These are phyloP conservation scores for Pestalotiopsis sp. DNA, from an alignment of 2,329 filamentous ascomycete genomes.

Conservation along the genomic window DNA sequence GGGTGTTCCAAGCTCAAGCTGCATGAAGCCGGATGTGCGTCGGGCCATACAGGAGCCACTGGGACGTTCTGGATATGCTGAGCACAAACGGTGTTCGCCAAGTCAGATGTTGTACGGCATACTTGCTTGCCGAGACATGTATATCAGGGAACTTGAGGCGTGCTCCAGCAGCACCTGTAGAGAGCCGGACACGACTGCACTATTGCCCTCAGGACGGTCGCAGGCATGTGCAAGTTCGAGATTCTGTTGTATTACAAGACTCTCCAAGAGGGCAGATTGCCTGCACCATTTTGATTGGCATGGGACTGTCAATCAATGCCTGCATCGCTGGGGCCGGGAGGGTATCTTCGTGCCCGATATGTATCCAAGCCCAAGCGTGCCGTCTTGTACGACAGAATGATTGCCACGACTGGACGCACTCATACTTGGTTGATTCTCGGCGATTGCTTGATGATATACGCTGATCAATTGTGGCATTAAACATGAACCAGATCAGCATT, in stretches of 20 bases:
- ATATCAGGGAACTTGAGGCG: neutral
- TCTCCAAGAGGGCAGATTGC: too few species aligned
- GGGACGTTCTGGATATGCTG: too few species aligned
- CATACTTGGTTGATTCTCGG: neutral
- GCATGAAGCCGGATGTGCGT: too few species aligned
- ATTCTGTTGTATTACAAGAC: too few species aligned
- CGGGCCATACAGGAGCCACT: too few species aligned
- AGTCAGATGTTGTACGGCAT: neutral
- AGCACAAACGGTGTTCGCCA: neutral
- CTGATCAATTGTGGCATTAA: neutral
- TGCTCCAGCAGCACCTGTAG: too few species aligned
- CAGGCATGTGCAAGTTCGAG: too few species aligned
- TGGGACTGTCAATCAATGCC: neutral
- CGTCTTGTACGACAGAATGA: neutral
- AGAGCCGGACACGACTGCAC: too few species aligned
- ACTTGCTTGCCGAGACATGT: neutral
- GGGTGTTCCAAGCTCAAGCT: too few species aligned
- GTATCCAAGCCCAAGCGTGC: neutral
- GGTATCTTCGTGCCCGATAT: neutral
- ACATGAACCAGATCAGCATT: neutral
- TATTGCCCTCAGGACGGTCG: too few species aligned
- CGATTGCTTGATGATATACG: neutral
- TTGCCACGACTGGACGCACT: neutral
- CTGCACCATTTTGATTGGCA: too few species aligned
- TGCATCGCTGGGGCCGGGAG: neutral